Evolutionary conservation across 306 rosid species (phyloP), one percentile per base, ranked within the genome.

Genomic region (Fragaria ananassa): DNA sequence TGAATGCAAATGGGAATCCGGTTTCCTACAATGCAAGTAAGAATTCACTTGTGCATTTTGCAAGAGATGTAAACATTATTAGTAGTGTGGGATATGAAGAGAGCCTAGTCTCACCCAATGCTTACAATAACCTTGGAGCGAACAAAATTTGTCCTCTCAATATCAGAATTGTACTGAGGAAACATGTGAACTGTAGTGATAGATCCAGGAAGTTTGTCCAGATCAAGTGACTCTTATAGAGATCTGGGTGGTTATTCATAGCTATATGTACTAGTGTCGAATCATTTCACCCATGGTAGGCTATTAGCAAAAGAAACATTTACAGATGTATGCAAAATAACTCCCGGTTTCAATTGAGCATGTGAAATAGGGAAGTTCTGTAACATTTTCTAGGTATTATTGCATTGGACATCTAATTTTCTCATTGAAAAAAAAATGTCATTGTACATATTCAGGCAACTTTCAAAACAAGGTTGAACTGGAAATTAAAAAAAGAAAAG

Each of bases 391-490:
- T 46, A 46, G 50, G 50, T 39, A 1, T 46, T 46, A 46, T 46
- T 12, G 15, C 50, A 46, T 46, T 46, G 50, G 50, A 12, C 50
- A 46, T 46, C 45, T 42, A 2, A 42, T 42, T 8, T 42, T 42
- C 45, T 42, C 45, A 39, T 39, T 39, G 42, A 39, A 39, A 39
- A 39, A 39, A 39, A 25, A 64, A 70, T 37, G 73, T 23, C 50
- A 62, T 31, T 46, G 68, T 54, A 80, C 64, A 71, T 27, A 54
- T 63, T 75, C 77, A 58, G 79, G 81, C 61, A 74, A 68, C 54
- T 1, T 23, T 75, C 45, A 31, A 23, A 25, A 44, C 41, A 47
- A 51, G 74, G 70, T 66, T 62, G 27, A 64, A 70, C 50, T 70
- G 19, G 31, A 76, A 74, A 71, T 74, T 15, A 34, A 17, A 78